Conservation (phyloP, 768 basidiomycete species). For the Rhodotorula paludigena region DNA sequence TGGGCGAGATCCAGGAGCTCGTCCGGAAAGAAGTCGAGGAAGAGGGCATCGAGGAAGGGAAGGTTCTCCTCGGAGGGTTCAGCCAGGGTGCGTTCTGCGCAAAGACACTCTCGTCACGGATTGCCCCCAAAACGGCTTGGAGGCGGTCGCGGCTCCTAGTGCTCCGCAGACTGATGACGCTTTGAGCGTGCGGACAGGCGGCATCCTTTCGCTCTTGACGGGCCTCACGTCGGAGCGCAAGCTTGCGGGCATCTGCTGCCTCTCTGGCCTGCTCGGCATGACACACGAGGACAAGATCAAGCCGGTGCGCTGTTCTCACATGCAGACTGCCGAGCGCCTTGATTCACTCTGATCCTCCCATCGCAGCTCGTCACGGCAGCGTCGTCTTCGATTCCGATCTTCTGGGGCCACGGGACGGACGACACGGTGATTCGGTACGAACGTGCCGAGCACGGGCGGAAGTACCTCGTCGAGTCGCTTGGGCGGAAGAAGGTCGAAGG, state of each 20-base stretch:
- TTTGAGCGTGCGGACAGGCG: not conserved
- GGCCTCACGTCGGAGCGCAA: conserved; percentile 5
- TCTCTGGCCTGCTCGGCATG: conserved; percentile 12
- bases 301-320: not conserved
- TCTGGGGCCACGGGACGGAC: conserved; percentile 24
- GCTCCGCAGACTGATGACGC: not conserved
- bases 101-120: not conserved
- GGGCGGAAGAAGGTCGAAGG: conserved; percentile 53
- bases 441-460: not conserved
- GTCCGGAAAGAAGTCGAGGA: conserved; percentile 68
- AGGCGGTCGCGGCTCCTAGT: too few species aligned
- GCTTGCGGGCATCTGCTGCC: conserved; percentile 12
- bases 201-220: conserved; percentile 16
- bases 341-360: conserved; percentile 17
- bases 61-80: conserved; percentile 26
- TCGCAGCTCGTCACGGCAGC: conserved; percentile 60
- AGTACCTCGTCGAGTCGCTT: conserved; percentile 48
- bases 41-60: conserved; percentile 61
- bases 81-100: not conserved
- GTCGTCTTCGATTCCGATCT: not conserved
- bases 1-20: conserved; percentile 60
- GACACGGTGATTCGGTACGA: conserved; percentile 3
- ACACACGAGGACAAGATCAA: conserved; percentile 27
- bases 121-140: too few species aligned
- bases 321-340: not conserved